phyloP scores from a whole-genome alignment of 2,329 filamentous ascomycete genomes.

The Colletotrichum incanum region DNA sequence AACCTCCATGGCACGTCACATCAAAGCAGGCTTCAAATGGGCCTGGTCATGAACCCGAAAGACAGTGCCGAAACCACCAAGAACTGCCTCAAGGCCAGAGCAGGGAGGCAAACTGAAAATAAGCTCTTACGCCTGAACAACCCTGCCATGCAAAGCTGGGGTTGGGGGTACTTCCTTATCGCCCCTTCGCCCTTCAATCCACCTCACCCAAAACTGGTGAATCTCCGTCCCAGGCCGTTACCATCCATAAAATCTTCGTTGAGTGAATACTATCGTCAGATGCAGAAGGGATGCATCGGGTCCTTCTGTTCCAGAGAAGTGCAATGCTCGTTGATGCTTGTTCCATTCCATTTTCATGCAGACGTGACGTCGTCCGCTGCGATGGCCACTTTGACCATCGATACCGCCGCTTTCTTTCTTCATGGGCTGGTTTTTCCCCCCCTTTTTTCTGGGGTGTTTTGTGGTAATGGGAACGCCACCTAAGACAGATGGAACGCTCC shows the following conservation, averaged over 20 bases:
- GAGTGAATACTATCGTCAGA: slow-evolving; percentile 30
- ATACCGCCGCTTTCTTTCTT: slow-evolving; percentile 7
- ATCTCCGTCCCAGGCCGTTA: slow-evolving; percentile 19
- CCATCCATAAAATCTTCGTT: slow-evolving; percentile 37
- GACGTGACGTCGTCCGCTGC: slow-evolving; percentile 7
- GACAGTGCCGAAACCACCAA: slow-evolving; percentile 33
- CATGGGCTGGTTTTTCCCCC: background rate
- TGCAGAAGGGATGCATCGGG: background rate
- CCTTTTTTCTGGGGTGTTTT: too few relatives aligned
- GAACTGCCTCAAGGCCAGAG: slow-evolving; percentile 38
- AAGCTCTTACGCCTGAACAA: slow-evolving; percentile 44
- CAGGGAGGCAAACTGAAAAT: slow-evolving; percentile 32
- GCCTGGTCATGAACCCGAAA: slow-evolving; percentile 12
- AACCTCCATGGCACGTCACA: slow-evolving; percentile 11
- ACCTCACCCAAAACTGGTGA: slow-evolving; percentile 33
- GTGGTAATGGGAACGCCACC: background rate
- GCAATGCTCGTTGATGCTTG: slow-evolving; percentile 23
- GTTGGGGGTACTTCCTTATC: slow-evolving; percentile 16
- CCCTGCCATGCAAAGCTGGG: slow-evolving; percentile 43
- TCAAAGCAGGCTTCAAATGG: slow-evolving; percentile 18
- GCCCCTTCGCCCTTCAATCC: slow-evolving; percentile 27
- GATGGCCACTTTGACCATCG: slow-evolving; percentile 1
- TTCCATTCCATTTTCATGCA: slow-evolving; percentile 10
- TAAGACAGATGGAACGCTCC: slow-evolving; percentile 97
- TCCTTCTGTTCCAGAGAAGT: slow-evolving; percentile 8